phyloP scores from a whole-genome alignment of 2,329 filamentous ascomycete genomes.

The Colletotrichum filicis region DNA sequence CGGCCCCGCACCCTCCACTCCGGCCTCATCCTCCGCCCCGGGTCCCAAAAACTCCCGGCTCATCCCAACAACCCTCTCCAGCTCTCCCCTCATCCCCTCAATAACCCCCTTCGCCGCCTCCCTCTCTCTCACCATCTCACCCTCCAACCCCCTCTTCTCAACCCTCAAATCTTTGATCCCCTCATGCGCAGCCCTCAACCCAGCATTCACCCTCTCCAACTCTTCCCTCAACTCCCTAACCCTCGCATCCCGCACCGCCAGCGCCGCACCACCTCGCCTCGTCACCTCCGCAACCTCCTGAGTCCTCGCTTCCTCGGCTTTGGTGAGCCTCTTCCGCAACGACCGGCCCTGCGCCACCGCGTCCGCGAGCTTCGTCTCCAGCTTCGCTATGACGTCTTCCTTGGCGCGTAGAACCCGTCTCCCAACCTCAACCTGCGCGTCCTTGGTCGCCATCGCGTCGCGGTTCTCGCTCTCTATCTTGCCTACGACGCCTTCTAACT shows the following conservation, averaged over 20 bases:
- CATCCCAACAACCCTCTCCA: slow-evolving; percentile 59
- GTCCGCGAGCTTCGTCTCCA: slow-evolving; percentile 57
- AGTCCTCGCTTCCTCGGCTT: slow-evolving; percentile 47
- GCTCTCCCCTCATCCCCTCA: slow-evolving; percentile 61
- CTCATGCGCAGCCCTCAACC: slow-evolving; percentile 59
- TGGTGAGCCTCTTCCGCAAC: slow-evolving; percentile 52
- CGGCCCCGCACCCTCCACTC: background rate
- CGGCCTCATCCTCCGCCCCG: slow-evolving; percentile 40
- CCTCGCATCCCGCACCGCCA: slow-evolving; percentile 62
- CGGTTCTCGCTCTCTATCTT: slow-evolving; percentile 56
- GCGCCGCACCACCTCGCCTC: slow-evolving; percentile 54
- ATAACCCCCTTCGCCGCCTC: slow-evolving; percentile 55
- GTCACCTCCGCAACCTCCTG: slow-evolving; percentile 49
- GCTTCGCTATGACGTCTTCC: slow-evolving; percentile 49
- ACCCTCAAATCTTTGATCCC: slow-evolving; percentile 56
- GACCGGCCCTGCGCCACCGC: slow-evolving; percentile 51
- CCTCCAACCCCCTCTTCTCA: slow-evolving; percentile 55
- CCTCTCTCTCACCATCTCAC: slow-evolving; percentile 50
- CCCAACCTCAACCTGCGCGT: slow-evolving; percentile 48
- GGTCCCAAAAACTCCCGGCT: slow-evolving; percentile 55
- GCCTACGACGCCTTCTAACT: slow-evolving; percentile 63
- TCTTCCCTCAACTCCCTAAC: slow-evolving; percentile 61
- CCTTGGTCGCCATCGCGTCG: slow-evolving; percentile 43
- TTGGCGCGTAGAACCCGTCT: slow-evolving; percentile 49
- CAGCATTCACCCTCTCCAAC: slow-evolving; percentile 57